These are phyloP conservation scores for Spizellomyces sp. DNA, from an alignment of 192 early-diverging fungal species.

Conservation along the genomic window DNA sequence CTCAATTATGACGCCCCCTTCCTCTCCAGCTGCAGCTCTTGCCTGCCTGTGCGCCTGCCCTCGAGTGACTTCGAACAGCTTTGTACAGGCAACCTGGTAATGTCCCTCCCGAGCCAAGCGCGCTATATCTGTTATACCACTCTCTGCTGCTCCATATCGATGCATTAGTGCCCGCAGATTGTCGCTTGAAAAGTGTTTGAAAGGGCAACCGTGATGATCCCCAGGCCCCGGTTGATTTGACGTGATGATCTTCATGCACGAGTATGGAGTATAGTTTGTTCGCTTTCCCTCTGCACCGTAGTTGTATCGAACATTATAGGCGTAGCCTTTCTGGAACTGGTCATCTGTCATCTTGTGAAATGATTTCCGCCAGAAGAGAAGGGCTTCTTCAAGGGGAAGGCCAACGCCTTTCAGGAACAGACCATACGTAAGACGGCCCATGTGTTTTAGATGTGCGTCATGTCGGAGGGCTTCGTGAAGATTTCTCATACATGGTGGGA, in stretches of 20 bases:
- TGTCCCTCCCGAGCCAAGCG: conserved; percentile 71
- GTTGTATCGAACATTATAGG: conserved; percentile 95
- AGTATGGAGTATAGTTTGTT: conserved; percentile 54
- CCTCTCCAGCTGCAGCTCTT: conserved; percentile 16
- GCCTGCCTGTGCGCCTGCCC: conserved; percentile 32
- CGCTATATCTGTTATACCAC: conserved; percentile 66
- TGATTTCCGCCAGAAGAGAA: conserved; percentile 87
- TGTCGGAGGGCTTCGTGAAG: conserved; percentile 69
- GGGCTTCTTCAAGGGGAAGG: conserved; percentile 82
- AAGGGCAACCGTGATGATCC: conserved; percentile 96
- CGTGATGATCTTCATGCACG: conserved; percentile 86
- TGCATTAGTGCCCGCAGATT: conserved; percentile 66
- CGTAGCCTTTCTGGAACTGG: conserved; percentile 87
- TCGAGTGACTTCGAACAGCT: conserved; percentile 76
- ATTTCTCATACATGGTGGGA: conserved; percentile 92
- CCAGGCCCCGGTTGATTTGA: conserved; percentile 74
- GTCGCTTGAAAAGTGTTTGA: conserved; percentile 74
- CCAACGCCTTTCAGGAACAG: conserved; percentile 96
- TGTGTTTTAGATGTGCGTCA: conserved; percentile 84
- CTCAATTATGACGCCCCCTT: conserved; percentile 49
- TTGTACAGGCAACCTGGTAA: conserved; percentile 93
- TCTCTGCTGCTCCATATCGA: conserved; percentile 59
- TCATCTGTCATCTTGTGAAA: conserved; percentile 83
- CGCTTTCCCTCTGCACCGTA: conserved; percentile 95
- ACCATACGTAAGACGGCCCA: conserved; percentile 86